phyloP scores from a whole-genome alignment of 2,329 filamentous ascomycete genomes.

The Fusarium sacchari region DNA sequence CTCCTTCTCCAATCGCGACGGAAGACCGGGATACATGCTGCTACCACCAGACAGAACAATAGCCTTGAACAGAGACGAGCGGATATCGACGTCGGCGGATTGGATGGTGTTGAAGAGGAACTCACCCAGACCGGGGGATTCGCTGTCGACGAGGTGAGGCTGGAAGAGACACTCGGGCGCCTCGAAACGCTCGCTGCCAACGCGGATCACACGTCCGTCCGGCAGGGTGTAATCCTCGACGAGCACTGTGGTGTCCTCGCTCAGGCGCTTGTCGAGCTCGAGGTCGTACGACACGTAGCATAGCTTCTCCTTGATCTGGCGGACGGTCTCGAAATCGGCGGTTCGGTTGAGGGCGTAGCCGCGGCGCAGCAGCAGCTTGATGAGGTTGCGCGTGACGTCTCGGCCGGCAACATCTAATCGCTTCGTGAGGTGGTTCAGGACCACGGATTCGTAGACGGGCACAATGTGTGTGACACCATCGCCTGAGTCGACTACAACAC shows the following conservation, averaged over 20 bases:
- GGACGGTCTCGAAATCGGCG: conserved; percentile 97
- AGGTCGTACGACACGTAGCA: conserved; percentile 99
- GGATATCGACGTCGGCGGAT: conserved; percentile 92
- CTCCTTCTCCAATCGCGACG: conserved; percentile 96
- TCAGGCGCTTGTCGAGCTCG: conserved; percentile 93
- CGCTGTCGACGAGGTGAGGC: conserved; percentile 95
- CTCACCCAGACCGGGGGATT: conserved; percentile 95
- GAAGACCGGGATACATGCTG: conserved; percentile 98
- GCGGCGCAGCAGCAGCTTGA: conserved; percentile 89
- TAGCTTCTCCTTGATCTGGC: conserved; percentile 99
- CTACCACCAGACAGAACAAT: conserved; percentile 96
- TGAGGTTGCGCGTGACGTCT: conserved; percentile 98
- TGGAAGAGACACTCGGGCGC: conserved; percentile 98
- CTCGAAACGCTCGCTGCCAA: conserved; percentile 97
- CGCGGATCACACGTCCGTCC: conserved; percentile 93
- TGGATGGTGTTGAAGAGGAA: conserved; percentile 99
- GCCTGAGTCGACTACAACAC: conserved; percentile 98
- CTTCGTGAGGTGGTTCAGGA: conserved; percentile 95
- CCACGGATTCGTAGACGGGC: conserved; percentile 97
- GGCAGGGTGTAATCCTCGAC: conserved; percentile 98
- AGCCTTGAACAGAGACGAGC: conserved; percentile 93
- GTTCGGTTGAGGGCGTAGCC: conserved; percentile 98
- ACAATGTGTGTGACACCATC: conserved; percentile 99
- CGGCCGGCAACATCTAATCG: conserved; percentile 94
- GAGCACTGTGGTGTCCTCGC: conserved; percentile 95